These are phyloP conservation scores for Maudiozyma barnettii DNA, from an alignment of 805 yeast genomes.

Conservation along the genomic window DNA sequence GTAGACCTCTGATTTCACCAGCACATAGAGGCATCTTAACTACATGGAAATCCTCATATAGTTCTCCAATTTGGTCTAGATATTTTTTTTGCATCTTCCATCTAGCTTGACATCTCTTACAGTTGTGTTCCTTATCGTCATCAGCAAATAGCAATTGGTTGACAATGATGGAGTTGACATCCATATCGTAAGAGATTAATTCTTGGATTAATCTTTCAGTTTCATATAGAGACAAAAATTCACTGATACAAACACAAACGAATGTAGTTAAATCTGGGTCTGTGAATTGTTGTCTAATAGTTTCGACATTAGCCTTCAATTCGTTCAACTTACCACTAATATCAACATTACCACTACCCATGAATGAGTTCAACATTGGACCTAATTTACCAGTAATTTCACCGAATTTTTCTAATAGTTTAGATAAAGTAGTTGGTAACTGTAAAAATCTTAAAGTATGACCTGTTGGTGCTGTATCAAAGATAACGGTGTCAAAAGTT, in stretches of 20 bases:
- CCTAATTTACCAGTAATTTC: slow-evolving; percentile 82
- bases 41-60: slow-evolving; percentile 94
- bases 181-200: slow-evolving; percentile 87
- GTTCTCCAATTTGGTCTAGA: slow-evolving; percentile 87
- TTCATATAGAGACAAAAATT: slow-evolving; percentile 89
- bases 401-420: slow-evolving; percentile 75
- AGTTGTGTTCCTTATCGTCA: slow-evolving; percentile 52
- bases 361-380: slow-evolving; percentile 72
- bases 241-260: slow-evolving; percentile 95
- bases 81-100: slow-evolving; percentile 95
- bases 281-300: slow-evolving; percentile 90
- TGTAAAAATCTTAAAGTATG: slow-evolving; percentile 93
- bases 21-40: slow-evolving; percentile 94
- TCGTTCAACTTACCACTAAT: slow-evolving; percentile 49
- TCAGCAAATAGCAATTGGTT: slow-evolving; percentile 89
- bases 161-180: slow-evolving; percentile 91
- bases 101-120: slow-evolving; percentile 87
- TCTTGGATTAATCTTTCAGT: slow-evolving; percentile 98
- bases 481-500: slow-evolving; percentile 78
- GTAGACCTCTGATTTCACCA: slow-evolving; percentile 88
- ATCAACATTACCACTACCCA: slow-evolving; percentile 63
- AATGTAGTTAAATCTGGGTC: slow-evolving; percentile 93
- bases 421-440: slow-evolving; percentile 85
- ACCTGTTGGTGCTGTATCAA: slow-evolving; percentile 99
- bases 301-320: slow-evolving; percentile 41